Conservation (phyloP, 2,329 filamentous ascomycete species). For the Coniochaeta ligniaria region DNA sequence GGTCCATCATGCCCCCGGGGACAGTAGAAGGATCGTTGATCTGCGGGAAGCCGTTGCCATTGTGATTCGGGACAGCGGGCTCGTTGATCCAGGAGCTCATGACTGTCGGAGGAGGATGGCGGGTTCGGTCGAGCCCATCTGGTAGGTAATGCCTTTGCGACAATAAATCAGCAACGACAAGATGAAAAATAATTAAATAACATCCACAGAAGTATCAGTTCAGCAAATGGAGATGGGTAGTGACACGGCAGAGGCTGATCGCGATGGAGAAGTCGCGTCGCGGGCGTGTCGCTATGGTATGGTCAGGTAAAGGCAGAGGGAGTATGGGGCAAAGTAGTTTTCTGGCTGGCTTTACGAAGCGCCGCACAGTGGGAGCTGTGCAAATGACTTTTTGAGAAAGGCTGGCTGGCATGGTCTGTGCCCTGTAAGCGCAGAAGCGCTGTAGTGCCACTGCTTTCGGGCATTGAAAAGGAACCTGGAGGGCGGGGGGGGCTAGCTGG, state of each 20-base stretch:
- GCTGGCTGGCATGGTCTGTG: neutral
- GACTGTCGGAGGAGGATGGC: constrained; percentile 31
- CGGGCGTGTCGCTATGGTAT: constrained; percentile 18
- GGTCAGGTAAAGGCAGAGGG: constrained; percentile 3
- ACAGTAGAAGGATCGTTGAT: constrained; percentile 53
- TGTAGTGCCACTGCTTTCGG: neutral
- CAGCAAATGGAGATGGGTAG: constrained; percentile 29
- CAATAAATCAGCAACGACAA: constrained; percentile 16
- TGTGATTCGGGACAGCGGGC: constrained; percentile 59
- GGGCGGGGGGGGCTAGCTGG: neutral
- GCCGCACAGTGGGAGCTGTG: neutral
- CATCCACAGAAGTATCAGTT: constrained; percentile 34
- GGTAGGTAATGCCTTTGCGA: constrained; percentile 28
- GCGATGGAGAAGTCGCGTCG: constrained; percentile 40
- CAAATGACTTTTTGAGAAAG: neutral
- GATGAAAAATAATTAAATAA: constrained; percentile 30
- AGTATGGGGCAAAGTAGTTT: constrained; percentile 21
- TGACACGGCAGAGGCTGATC: constrained; percentile 37
- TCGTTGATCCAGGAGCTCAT: constrained; percentile 72
- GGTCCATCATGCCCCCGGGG: constrained; percentile 55
- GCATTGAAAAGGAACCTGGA: neutral
- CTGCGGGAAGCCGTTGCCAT: constrained; percentile 57
- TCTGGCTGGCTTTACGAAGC: constrained; percentile 1
- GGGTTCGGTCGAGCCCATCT: constrained; percentile 35
- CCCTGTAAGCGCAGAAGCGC: neutral